phyloP scores from a whole-genome alignment of 345 rosid species.

The Lepidium africanum region DNA sequence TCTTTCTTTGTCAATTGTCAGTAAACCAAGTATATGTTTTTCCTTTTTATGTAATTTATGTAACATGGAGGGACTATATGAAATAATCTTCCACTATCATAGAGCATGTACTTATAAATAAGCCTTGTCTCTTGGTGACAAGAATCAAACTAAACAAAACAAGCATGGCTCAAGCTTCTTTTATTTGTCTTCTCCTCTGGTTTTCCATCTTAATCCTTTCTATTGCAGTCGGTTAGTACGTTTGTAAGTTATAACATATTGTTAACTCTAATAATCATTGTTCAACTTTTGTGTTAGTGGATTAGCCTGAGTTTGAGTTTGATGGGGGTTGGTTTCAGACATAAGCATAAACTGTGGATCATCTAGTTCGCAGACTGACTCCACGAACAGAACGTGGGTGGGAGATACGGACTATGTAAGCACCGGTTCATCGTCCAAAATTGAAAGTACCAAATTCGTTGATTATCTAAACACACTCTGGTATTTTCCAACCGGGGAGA shows the following conservation, averaged over 20 bases:
- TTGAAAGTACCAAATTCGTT: not conserved
- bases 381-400: constrained; percentile 13
- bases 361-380: constrained; percentile 4
- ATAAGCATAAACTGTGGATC: constrained; percentile 26
- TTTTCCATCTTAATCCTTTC: not conserved
- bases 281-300: not conserved
- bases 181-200: not conserved
- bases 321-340: constrained; percentile 3
- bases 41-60: not conserved
- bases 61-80: not conserved
- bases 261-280: not conserved
- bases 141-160: constrained; percentile 3
- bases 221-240: constrained; percentile 8
- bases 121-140: not conserved
- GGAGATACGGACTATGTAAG: constrained; percentile 10
- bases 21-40: not conserved
- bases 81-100: not conserved
- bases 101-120: not conserved
- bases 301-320: not conserved
- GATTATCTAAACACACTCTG: constrained; percentile 7
- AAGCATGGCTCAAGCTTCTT: constrained; percentile 5
- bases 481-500: constrained; percentile 14
- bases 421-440: not conserved
- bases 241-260: not conserved
- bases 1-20: not conserved